phyloP scores from a whole-genome alignment of 116 monocot species.

The Posidonia oceanica region DNA sequence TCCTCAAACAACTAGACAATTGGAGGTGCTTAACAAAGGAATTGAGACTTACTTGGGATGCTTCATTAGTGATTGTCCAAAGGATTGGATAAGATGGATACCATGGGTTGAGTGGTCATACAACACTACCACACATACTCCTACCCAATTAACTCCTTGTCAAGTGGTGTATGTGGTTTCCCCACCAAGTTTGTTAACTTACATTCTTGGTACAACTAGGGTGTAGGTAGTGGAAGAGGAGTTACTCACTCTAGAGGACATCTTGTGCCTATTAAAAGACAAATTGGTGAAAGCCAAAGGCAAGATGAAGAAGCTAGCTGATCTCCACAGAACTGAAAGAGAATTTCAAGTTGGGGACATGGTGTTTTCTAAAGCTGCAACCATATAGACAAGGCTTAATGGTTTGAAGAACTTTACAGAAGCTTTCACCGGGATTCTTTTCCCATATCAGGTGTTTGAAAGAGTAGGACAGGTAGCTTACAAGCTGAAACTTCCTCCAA shows the following conservation, averaged over 20 bases:
- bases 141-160: neutral
- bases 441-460: too few relatives aligned
- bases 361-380: neutral
- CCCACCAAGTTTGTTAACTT: neutral
- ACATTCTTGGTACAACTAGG: neutral
- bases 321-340: neutral
- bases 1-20: constrained; percentile 3
- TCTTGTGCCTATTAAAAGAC: neutral
- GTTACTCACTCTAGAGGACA: neutral
- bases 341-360: neutral
- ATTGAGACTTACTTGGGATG: neutral
- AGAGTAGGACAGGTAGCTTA: too few relatives aligned
- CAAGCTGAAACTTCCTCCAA: too few relatives aligned
- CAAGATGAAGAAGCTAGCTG: neutral
- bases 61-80: neutral
- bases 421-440: too few relatives aligned
- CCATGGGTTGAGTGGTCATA: neutral
- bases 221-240: neutral
- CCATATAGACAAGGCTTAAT: too few relatives aligned
- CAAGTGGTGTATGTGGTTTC: neutral
- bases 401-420: too few relatives aligned
- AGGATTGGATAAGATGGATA: neutral
- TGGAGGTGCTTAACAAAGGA: neutral
- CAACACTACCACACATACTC: neutral
- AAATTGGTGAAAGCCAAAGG: neutral